A percentile compares a stretch with the other conserved stretches of the same genome.
Conservation (phyloP, 345 rosid species). For the Dimocarpus longan region DNA sequence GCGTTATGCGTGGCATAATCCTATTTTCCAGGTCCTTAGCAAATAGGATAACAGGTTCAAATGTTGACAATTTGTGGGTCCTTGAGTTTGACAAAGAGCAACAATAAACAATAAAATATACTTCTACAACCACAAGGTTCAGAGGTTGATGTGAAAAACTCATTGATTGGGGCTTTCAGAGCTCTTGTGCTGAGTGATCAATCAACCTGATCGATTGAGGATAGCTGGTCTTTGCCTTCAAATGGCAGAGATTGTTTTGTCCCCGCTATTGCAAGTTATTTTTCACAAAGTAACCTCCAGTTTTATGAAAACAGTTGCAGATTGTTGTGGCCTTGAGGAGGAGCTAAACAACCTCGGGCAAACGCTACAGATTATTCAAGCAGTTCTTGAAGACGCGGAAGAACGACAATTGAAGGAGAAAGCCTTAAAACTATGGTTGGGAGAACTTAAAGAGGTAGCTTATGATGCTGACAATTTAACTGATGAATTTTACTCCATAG, state of each 20-base stretch:
- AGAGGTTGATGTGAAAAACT: too few relatives aligned
- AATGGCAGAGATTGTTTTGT: slow-evolving; percentile 16
- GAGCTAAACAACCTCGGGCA: slow-evolving; percentile 9
- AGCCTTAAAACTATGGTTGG: slow-evolving; percentile 22
- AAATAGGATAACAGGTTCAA: not conserved
- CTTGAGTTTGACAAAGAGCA: not conserved
- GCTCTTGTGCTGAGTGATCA: not conserved
- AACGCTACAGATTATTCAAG: slow-evolving; percentile 12
- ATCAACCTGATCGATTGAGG: not conserved
- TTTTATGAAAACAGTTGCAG: not conserved
- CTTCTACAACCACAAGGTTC: too few relatives aligned
- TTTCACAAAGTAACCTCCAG: slow-evolving; percentile 6
- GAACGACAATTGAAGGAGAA: slow-evolving; percentile 15
- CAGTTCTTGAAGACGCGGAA: slow-evolving; percentile 31
- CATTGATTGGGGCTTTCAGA: too few relatives aligned
- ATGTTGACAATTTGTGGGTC: not conserved
- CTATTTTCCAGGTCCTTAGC: not conserved
- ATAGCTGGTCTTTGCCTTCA: not conserved
- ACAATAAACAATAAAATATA: too few relatives aligned
- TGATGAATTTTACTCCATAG: slow-evolving; percentile 24
- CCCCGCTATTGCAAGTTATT: slow-evolving; percentile 25
- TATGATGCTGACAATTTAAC: slow-evolving; percentile 25
- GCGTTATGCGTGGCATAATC: too few relatives aligned
- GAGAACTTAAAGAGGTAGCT: slow-evolving; percentile 21
- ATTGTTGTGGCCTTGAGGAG: not conserved